phyloP scores from a whole-genome alignment of 73 alveolate genomes.

The Urostyla sp. region DNA sequence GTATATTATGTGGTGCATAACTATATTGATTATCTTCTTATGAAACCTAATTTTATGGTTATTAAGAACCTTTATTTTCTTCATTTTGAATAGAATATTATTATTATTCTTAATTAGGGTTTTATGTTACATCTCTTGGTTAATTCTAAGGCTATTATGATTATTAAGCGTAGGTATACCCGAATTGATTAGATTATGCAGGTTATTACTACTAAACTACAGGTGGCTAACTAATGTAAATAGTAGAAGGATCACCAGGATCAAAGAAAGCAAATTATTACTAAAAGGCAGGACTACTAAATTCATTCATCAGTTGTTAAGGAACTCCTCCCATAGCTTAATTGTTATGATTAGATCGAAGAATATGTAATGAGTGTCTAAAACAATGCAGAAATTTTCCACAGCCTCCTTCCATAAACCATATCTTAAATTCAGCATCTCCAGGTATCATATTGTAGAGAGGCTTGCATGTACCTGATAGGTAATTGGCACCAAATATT shows the following conservation, averaged over 20 bases:
- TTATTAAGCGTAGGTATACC: too few relatives aligned
- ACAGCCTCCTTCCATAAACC: conserved; percentile 98
- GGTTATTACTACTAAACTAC: too few relatives aligned
- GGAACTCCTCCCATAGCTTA: conserved; percentile 16
- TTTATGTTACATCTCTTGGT: too few relatives aligned
- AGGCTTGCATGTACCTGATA: conserved; percentile 91
- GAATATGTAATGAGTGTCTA: conserved; percentile 66
- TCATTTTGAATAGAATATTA: too few relatives aligned
- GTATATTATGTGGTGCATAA: too few relatives aligned
- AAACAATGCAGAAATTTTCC: conserved; percentile 82
- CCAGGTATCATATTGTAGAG: conserved; percentile 91
- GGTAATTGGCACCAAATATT: conserved; percentile 97
- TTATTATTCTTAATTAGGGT: too few relatives aligned
- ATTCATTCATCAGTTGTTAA: conserved; percentile 12
- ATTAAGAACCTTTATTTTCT: too few relatives aligned
- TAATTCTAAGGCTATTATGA: too few relatives aligned
- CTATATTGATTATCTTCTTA: too few relatives aligned
- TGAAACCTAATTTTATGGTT: too few relatives aligned
- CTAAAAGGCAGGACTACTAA: conserved; percentile 32
- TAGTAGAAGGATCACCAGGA: conserved; percentile 97
- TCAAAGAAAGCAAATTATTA: conserved; percentile 91
- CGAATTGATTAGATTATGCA: too few relatives aligned
- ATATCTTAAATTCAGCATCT: conserved; percentile 87
- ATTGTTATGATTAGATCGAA: conserved; percentile 71
- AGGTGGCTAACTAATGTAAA: conserved; percentile 92